Base-by-base conservation (phyloP, 768 basidiomycete genomes). In the Tricholoma sp. region DNA sequence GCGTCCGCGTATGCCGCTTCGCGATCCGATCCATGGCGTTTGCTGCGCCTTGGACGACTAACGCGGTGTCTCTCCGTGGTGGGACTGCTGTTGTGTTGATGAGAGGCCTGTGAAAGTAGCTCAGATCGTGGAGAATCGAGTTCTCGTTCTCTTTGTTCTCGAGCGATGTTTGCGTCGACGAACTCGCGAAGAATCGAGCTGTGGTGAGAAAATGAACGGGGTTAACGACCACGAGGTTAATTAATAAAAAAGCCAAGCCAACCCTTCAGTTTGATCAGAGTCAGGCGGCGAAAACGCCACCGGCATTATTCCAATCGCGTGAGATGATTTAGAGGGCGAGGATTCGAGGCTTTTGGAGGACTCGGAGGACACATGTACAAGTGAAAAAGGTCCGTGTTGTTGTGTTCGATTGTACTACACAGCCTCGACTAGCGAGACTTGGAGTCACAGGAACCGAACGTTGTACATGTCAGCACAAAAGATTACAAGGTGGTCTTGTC, bases 71-170 rank as follows among this genome's bases (percentile, higher is more conserved):
- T 9, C 47, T 49, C 15, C 47, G 31, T 32, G 17, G 47, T 15
- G 3, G 31, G 10, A 10, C 9, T 49, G 15, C 32, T 49, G 29
- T 32, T 9, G 17, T 9, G 47, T 49, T 32, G 52, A 17, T 12
- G 48, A 37, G 59, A 45, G 4, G 60, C 50, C 7, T 61, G 58
- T 2, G 66, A 64, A 47, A 67, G 59, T 3, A 67, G 54, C 54
- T 67, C 66, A 5, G 66, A 56, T 9, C 66, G 62, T 28, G 64
- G 64, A 7, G 66, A 67, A 33, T 42, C 24, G 24, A 24, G 17
- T 1, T 56, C 54, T 41, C 58, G 17, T 1, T 56, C 54, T 41
- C 58, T 45, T 54, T 34, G 53, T 15, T 52, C 41, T 45, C 57
- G 45, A 33, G 34, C 55, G 29, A 32, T 34, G n/a, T 18, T 18